Evolutionary conservation across 768 basidiomycete genomes (phyloP), one percentile per base, ranked within the genome.

Genomic region (Tulasnella calospora): DNA sequence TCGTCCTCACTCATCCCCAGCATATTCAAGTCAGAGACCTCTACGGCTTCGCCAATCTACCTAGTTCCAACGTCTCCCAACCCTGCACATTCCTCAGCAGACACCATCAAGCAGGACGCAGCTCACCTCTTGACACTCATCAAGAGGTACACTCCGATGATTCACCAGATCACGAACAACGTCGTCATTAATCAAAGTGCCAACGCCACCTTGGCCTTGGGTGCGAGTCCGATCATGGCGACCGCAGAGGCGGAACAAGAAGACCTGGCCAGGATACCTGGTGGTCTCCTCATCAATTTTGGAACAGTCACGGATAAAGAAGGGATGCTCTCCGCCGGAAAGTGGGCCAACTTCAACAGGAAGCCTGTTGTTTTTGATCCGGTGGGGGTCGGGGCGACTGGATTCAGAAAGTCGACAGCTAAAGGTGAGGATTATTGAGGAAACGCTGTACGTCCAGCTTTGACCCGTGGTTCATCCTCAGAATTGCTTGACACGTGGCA

Each of bases 141-240:
- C 70, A 57, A 55, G n/a, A 13, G 30, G 19, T 36, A 47, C 47
- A 78, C 77, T n/a, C 79, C 79, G 19, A 51, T 79, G 36, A 69
- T 75, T 3, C 61, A 80, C 67, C 79, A 96, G 94, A 95, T 97
- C 79, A 96, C 95, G 6, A 95, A 97, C 82, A 90, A 87, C n/a
- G 95, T 98, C 19, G 94, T 95, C 40, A 89, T 91, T 27, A 96
- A 91, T 27, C 95, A 96, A 85, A 94, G 92, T 6, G 95, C 95
- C 30, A 98, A 97, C 82, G 88, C 92, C 1, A 97, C 95, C 2
- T 87, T 98, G 8, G 94, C 95, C 0, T 82, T 98, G 5, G 92
- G 93, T 23, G 95, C 91, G 19, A 95, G 94, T 79, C 96, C 96
- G 0, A 96, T 98, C 82, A 98, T 98, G 96, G 93, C 95, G 3